phyloP scores from a whole-genome alignment of 768 basidiomycete genomes.

The Clathrus columnatus region DNA sequence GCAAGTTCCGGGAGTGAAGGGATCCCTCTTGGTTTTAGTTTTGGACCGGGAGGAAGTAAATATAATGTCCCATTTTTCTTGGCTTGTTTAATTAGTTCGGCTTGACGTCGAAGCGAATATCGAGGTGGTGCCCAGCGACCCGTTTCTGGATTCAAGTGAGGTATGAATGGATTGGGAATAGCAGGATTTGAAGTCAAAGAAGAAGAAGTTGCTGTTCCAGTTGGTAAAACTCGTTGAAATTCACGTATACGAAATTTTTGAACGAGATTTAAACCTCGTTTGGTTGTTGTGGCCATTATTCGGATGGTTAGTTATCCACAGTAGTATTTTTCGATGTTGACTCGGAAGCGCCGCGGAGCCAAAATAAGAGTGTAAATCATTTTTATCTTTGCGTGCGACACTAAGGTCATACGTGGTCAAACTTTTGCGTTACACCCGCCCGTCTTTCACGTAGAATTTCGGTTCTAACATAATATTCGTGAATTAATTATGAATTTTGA shows the following conservation, averaged over 20 bases:
- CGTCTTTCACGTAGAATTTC: not conserved
- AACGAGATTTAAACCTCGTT: not conserved
- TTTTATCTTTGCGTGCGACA: not conserved
- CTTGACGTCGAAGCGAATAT: slow-evolving; percentile 69
- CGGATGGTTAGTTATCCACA: not conserved
- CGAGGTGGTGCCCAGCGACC: slow-evolving; percentile 61
- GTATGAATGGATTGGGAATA: slow-evolving; percentile 58
- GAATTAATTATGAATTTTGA: slow-evolving; percentile 59
- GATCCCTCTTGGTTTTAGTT: slow-evolving; percentile 29
- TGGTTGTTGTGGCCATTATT: slow-evolving; percentile 1
- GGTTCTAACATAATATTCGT: not conserved
- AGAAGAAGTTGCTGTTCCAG: not conserved
- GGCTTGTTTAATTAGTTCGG: slow-evolving; percentile 69
- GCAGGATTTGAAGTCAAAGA: slow-evolving; percentile 13
- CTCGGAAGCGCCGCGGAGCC: slow-evolving; percentile 1
- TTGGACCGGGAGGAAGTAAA: slow-evolving; percentile 62
- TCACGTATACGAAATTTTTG: slow-evolving; percentile 5
- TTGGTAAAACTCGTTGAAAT: not conserved
- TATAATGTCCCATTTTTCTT: slow-evolving; percentile 42
- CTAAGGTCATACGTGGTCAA: not conserved
- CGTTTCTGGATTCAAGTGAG: slow-evolving; percentile 47
- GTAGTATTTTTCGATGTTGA: not conserved
- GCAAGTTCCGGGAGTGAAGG: slow-evolving; percentile 17
- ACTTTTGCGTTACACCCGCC: not conserved
- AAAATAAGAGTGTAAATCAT: slow-evolving; percentile 5